Base-by-base conservation (phyloP, 2,329 filamentous ascomycete species). In the Talaromyces sp. region DNA sequence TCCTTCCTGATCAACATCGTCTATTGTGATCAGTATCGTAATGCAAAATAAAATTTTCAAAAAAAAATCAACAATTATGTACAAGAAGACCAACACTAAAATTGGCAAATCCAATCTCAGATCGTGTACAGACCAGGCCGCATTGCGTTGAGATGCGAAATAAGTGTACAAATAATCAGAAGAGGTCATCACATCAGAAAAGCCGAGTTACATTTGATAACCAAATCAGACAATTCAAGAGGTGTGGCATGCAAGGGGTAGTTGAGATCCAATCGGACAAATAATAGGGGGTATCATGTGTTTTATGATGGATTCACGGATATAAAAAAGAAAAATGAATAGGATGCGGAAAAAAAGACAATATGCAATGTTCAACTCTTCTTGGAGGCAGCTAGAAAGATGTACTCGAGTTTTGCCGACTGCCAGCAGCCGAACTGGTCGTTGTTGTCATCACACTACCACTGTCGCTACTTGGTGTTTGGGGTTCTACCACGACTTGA, bases 401-500 rank as follows among this genome's bases (percentile, higher is more conserved):
- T 19, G 55, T 48, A 32, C 50, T 58, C 41, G 59, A 61, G 43
- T 61, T 61, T 29, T 61, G 59, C 17, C 59, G 56, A 29, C 55
- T 61, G 31, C 56, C 57, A 29, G 19, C 48, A 51, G 35, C 29
- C 26, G 27, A 31, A 41, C 41, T 61, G 12, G 59, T 54, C 35
- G 24, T 54, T 21, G 54, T 69, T 24, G 66, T 64, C 53, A 63
- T 79, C 62, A 78, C 81, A 24, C 66, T 66, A 74, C 71, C 68
- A 48, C 65, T 65, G 0, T 75, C 74, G 60, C 70, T 75, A 60
- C 64, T 65, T 0, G 75, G 75, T 1, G 75, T 78, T 12, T 72
- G 64, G 27, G 75, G 71, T 54, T 78, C 75, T n/a, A 78, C 67
- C 14, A 79, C 78, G 17, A 81, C 77, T 64, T 80, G 75, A 59